Conservation (phyloP, 768 basidiomycete genomes). For the Trametes maxima region DNA sequence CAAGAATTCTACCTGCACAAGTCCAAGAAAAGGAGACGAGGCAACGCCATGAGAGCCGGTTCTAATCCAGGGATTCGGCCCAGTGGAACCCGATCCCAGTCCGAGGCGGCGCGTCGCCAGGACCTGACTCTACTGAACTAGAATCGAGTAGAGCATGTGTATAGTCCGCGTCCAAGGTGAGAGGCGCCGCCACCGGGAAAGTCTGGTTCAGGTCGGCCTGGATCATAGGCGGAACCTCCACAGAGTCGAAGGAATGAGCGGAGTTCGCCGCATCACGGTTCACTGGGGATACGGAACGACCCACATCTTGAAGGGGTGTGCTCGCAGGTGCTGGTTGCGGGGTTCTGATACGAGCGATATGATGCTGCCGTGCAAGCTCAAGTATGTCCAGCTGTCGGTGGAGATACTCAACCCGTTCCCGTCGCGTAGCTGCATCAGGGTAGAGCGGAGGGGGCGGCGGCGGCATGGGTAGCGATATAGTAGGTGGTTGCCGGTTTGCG, state of each 20-base stretch:
- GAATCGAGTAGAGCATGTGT: neutral
- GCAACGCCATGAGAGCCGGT: too few relatives aligned
- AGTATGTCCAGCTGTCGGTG: neutral
- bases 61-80: conserved; percentile 7
- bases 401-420: too few relatives aligned
- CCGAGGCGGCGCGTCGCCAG: neutral
- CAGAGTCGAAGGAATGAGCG: neutral
- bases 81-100: neutral
- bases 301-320: too few relatives aligned
- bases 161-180: neutral
- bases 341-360: too few relatives aligned
- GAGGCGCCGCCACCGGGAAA: neutral
- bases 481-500: too few relatives aligned
- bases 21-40: too few relatives aligned
- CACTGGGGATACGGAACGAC: neutral
- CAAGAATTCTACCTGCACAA: too few relatives aligned
- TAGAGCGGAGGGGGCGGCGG: neutral
- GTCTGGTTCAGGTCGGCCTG: conserved; percentile 8
- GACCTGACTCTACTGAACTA: neutral
- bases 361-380: neutral
- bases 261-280: neutral
- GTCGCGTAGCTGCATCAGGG: too few relatives aligned
- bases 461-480: neutral
- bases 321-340: too few relatives aligned
- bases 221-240: neutral